phyloP scores from a whole-genome alignment of 2,329 filamentous ascomycete genomes.

The Cladosporium sp. region DNA sequence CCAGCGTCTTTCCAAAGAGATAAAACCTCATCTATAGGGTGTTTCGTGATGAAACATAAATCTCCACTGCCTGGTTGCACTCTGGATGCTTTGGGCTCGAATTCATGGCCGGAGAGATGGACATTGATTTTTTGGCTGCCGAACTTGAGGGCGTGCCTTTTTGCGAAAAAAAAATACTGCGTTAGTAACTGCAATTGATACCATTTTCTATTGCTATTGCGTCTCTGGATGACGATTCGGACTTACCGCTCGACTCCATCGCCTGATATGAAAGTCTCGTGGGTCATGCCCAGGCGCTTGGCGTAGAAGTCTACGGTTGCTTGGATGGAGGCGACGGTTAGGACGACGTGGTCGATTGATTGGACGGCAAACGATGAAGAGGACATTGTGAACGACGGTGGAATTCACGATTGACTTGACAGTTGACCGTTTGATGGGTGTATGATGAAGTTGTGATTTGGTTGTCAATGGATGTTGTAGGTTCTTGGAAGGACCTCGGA shows the following conservation, averaged over 20 bases:
- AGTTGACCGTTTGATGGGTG: background rate
- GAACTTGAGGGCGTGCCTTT: slow-evolving; percentile 57
- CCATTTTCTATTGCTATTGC: no score
- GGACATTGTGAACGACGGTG: background rate
- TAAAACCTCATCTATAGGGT: slow-evolving; percentile 51
- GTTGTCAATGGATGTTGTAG: background rate
- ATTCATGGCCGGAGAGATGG: slow-evolving; percentile 58
- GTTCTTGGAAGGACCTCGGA: background rate
- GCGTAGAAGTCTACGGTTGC: slow-evolving; percentile 58
- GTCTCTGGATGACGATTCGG: no score
- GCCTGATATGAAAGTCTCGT: slow-evolving; percentile 51
- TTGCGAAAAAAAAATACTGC: slow-evolving; percentile 21
- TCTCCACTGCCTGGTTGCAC: slow-evolving; percentile 60
- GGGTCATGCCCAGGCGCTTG: slow-evolving; percentile 57
- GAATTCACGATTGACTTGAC: background rate
- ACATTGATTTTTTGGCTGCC: slow-evolving; percentile 63
- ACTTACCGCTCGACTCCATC: slow-evolving; percentile 29
- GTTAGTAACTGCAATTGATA: background rate
- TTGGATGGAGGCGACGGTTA: slow-evolving; percentile 56
- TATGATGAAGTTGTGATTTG: background rate
- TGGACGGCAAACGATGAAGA: slow-evolving; percentile 30
- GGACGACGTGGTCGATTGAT: slow-evolving; percentile 61
- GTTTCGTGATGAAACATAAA: slow-evolving; percentile 59
- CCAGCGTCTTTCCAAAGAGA: slow-evolving; percentile 44
- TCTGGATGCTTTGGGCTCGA: slow-evolving; percentile 58